Evolutionary conservation across 768 basidiomycete species (phyloP).

Genomic region (Termitomyces sp.): DNA sequence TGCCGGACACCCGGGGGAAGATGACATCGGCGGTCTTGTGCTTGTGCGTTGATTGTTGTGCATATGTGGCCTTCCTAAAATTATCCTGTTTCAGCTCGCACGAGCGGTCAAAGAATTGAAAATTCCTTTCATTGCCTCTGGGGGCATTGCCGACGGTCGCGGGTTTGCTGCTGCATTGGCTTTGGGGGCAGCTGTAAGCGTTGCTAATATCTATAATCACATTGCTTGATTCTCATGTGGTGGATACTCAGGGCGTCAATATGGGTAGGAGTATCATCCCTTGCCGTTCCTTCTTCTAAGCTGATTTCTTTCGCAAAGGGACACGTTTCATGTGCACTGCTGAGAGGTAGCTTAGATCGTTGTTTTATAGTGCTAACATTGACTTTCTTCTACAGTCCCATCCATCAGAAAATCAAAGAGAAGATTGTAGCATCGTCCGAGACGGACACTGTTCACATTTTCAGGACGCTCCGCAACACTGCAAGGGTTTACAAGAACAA

Average conservation of each 20-base stretch:
- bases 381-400: slow-evolving; percentile 44
- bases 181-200: slow-evolving; percentile 71
- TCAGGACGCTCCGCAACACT: slow-evolving; percentile 81
- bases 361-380: background rate
- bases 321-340: slow-evolving; percentile 92
- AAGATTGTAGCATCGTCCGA: slow-evolving; percentile 83
- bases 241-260: slow-evolving; percentile 63
- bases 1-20: slow-evolving; percentile 92
- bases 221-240: background rate
- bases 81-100: slow-evolving; percentile 54
- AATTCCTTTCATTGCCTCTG: slow-evolving; percentile 85
- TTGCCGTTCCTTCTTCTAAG: slow-evolving; percentile 15
- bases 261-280: slow-evolving; percentile 48
- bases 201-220: background rate
- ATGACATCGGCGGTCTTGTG: slow-evolving; percentile 86
- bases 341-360: slow-evolving; percentile 51
- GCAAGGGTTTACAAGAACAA: slow-evolving; percentile 86
- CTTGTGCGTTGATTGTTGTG: slow-evolving; percentile 40
- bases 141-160: slow-evolving; percentile 83
- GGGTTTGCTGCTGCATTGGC: slow-evolving; percentile 81
- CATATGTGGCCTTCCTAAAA: background rate
- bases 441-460: slow-evolving; percentile 83
- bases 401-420: slow-evolving; percentile 87
- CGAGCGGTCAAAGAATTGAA: slow-evolving; percentile 81
- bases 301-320: slow-evolving; percentile 26